phyloP scores from a whole-genome alignment of 441 rosid genomes.

The Euphorbia corollata region DNA sequence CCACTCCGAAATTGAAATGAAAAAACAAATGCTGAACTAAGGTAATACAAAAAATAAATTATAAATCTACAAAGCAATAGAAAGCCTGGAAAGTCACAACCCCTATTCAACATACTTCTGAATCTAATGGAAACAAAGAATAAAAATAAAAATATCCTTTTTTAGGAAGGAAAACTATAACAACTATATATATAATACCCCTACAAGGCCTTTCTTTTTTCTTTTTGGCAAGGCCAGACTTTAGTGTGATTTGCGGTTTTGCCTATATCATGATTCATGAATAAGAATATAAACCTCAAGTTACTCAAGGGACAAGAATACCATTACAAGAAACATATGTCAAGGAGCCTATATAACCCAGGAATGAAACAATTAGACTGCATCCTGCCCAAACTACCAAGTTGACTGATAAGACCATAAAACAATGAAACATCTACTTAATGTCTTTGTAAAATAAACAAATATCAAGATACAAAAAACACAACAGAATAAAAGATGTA shows the following conservation, averaged over 20 bases:
- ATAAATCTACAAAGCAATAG: not conserved
- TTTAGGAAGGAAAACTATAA: not conserved
- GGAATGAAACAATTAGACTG: too few relatives aligned
- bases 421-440: too few relatives aligned
- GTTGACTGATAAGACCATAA: not conserved
- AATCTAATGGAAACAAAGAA: not conserved
- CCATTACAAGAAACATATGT: not conserved
- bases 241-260: not conserved
- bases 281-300: not conserved
- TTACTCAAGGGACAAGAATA: not conserved
- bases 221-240: not conserved
- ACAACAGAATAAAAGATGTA: too few relatives aligned
- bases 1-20: not conserved
- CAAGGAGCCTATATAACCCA: too few relatives aligned
- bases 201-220: too few relatives aligned
- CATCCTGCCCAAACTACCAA: not conserved
- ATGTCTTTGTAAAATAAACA: not conserved
- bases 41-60: not conserved
- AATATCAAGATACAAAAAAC: not conserved
- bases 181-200: too few relatives aligned
- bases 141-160: not conserved
- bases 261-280: not conserved
- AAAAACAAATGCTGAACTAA: not conserved
- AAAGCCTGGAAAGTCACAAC: not conserved
- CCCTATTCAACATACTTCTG: not conserved